A percentile compares a stretch with the other conserved stretches of the same genome.
phyloP scores from a whole-genome alignment of 768 basidiomycete genomes.

The Boletus eberwhitei region DNA sequence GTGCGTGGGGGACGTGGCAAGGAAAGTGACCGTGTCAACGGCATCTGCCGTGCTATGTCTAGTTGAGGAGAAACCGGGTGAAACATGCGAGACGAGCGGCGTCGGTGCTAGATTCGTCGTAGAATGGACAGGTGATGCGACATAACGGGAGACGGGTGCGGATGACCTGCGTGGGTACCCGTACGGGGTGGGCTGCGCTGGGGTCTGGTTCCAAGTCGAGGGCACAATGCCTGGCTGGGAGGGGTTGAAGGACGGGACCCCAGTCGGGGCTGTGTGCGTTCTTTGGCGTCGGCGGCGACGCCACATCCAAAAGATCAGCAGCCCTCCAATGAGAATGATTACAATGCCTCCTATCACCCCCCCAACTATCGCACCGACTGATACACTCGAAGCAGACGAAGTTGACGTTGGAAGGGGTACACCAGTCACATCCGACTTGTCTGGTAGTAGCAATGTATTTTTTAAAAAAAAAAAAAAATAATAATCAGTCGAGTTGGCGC shows the following conservation, averaged over 20 bases:
- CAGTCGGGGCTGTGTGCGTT: not conserved
- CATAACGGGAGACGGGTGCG: not conserved
- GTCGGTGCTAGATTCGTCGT: constrained; percentile 5
- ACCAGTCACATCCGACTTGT: constrained; percentile 14
- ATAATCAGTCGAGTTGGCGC: not conserved
- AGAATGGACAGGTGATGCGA: constrained; percentile 10
- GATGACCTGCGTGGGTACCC: not conserved
- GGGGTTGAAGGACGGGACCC: not conserved
- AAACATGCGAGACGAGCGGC: not conserved
- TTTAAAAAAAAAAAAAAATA: not conserved
- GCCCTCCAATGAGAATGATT: constrained; percentile 12
- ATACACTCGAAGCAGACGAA: constrained; percentile 8
- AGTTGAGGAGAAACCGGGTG: not conserved
- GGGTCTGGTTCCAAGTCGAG: not conserved
- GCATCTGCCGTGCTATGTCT: constrained; percentile 6
- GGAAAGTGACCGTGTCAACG: constrained; percentile 22
- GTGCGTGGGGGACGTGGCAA: constrained; percentile 4
- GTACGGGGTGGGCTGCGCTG: not conserved
- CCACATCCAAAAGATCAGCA: constrained; percentile 10
- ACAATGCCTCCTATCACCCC: constrained; percentile 20
- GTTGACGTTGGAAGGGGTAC: constrained; percentile 7
- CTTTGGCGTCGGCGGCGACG: constrained; percentile 12
- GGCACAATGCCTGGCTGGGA: not conserved
- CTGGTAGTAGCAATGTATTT: constrained; percentile 3
- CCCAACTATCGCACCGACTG: constrained; percentile 19